Percentiles rank a stretch among this genome's conserved stretches.
These are phyloP conservation scores for Haplographium delicatum DNA, from an alignment of 495 filamentous ascomycete genomes.

Conservation along the genomic window DNA sequence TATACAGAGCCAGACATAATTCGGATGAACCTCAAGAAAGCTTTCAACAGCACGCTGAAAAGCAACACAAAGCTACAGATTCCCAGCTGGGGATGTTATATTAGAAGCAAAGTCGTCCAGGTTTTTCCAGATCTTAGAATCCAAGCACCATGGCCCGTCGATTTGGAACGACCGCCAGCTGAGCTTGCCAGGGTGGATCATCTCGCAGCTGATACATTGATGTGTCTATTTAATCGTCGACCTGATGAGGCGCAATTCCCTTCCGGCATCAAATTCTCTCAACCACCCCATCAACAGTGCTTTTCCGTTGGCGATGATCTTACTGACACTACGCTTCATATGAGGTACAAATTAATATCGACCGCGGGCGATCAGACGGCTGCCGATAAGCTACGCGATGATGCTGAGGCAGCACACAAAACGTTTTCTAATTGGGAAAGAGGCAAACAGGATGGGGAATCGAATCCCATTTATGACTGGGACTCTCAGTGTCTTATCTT, in stretches of 20 bases:
- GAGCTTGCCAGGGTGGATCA: not conserved
- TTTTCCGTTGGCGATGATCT: not conserved
- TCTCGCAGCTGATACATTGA: not conserved
- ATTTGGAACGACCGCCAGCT: not conserved
- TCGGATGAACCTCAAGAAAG: too few relatives aligned
- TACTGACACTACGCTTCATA: not conserved
- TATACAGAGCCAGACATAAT: too few relatives aligned
- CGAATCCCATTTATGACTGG: not conserved
- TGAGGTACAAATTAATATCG: not conserved
- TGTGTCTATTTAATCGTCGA: not conserved
- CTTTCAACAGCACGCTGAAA: too few relatives aligned
- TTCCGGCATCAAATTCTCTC: not conserved
- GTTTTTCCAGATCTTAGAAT: slow-evolving; percentile 6
- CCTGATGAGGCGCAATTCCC: not conserved
- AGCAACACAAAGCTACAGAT: too few relatives aligned
- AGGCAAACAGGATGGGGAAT: not conserved
- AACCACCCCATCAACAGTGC: slow-evolving; percentile 8
- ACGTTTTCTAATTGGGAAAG: too few relatives aligned
- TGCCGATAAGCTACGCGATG: not conserved
- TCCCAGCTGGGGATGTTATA: not conserved
- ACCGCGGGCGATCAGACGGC: not conserved
- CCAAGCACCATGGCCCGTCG: not conserved
- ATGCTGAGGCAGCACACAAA: too few relatives aligned
- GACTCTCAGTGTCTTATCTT: not conserved
- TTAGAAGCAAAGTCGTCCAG: not conserved